Percentiles rank a stretch among this genome's conserved stretches.
These are phyloP conservation scores for Casuarina glauca DNA, from an alignment of 306 rosid species.

Conservation along the genomic window DNA sequence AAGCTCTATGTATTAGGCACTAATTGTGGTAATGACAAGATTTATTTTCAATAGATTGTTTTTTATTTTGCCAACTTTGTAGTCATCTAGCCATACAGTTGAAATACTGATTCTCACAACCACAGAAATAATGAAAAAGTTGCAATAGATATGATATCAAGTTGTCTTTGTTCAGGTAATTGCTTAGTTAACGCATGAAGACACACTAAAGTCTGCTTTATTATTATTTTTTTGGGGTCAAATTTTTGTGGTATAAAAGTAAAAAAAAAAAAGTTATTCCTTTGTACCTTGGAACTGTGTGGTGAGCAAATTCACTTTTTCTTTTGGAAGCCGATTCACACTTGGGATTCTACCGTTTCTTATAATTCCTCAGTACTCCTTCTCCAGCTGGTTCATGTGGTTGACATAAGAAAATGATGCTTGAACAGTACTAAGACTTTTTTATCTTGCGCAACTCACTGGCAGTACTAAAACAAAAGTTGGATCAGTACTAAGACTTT, in stretches of 20 bases:
- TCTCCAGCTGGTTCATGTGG: not conserved
- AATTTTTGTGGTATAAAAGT: not conserved
- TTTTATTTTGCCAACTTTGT: not conserved
- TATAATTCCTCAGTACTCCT: not conserved
- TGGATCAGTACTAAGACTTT: conserved; percentile 22
- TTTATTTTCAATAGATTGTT: conserved; percentile 11
- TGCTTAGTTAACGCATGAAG: not conserved
- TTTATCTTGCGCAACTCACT: not conserved
- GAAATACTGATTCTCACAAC: not conserved
- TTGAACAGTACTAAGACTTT: not conserved
- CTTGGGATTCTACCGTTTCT: not conserved
- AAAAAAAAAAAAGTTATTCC: not conserved
- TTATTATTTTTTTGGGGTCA: not conserved
- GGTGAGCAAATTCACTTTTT: not conserved
- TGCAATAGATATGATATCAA: not conserved
- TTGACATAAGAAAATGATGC: not conserved
- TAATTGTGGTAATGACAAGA: conserved; percentile 73
- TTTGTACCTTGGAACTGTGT: not conserved
- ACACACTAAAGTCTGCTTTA: not conserved
- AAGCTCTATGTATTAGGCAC: conserved; percentile 97
- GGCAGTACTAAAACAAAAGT: conserved; percentile 4
- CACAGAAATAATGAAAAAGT: not conserved
- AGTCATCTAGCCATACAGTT: not conserved
- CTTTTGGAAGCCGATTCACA: not conserved
- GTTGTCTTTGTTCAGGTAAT: not conserved